Evolutionary conservation across 1,284 basidiomycete genomes (phyloP).

Genomic region (Caloboletus firmus): DNA sequence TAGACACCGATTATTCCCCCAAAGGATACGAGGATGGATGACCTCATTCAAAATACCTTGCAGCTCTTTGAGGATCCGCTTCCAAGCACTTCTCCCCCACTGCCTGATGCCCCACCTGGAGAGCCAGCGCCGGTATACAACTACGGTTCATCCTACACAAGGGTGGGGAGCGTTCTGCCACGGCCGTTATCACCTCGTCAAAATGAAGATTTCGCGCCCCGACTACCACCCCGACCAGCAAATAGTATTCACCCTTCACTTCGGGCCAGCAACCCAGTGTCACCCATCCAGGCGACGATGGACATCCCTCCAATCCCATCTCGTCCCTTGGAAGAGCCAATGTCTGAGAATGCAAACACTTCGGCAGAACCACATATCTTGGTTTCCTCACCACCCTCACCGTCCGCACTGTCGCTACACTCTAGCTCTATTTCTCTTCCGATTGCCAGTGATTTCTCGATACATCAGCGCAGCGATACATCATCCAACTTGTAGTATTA

Average conservation of each 20-base stretch:
- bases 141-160: conserved; percentile 72
- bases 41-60: conserved; percentile 71
- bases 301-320: conserved; percentile 33
- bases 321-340: conserved; percentile 19
- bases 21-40: conserved; percentile 86
- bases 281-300: conserved; percentile 40
- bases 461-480: conserved; percentile 12
- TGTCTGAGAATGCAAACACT: conserved; percentile 10
- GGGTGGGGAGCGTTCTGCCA: conserved; percentile 47
- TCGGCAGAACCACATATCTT: conserved; percentile 13
- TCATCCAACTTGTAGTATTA: conserved; percentile 18
- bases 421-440: conserved; percentile 18
- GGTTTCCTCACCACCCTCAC: conserved; percentile 33
- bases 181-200: conserved; percentile 34
- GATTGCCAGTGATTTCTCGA: conserved; percentile 3
- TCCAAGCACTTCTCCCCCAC: conserved; percentile 51
- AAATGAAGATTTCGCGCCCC: conserved; percentile 70
- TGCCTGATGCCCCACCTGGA: conserved; percentile 65
- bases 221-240: conserved; percentile 63
- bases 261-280: conserved; percentile 43
- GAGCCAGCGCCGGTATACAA: conserved; percentile 53
- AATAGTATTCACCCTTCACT: conserved; percentile 76
- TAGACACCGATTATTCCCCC: conserved; percentile 1
- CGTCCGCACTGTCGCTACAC: conserved; percentile 22
- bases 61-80: conserved; percentile 59